These are phyloP conservation scores for Cladobotryum mycophilum DNA, from an alignment of 2,329 filamentous ascomycete genomes.

Conservation along the genomic window DNA sequence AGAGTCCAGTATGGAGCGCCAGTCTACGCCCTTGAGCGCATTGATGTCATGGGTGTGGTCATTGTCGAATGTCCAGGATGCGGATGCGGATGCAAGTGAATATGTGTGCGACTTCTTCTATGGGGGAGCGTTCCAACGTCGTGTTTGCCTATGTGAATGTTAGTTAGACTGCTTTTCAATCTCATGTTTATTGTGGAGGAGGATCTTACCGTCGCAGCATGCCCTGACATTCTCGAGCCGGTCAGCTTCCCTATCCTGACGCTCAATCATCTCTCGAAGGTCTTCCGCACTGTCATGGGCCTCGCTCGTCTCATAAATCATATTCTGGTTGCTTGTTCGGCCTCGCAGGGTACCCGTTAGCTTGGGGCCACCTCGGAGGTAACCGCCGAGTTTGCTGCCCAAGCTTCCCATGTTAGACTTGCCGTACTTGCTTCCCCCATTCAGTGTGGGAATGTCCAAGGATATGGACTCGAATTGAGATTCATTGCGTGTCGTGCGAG, in stretches of 20 bases:
- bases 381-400: constrained; percentile 50
- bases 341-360: constrained; percentile 46
- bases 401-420: constrained; percentile 42
- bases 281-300: constrained; percentile 78
- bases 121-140: constrained; percentile 58
- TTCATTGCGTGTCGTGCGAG: constrained; percentile 60
- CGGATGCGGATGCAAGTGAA: constrained; percentile 27
- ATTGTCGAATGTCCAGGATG: constrained; percentile 26
- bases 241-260: constrained; percentile 69
- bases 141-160: constrained; percentile 56
- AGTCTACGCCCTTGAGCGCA: constrained; percentile 30
- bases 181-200: neutral
- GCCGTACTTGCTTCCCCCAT: constrained; percentile 38
- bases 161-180: constrained; percentile 16
- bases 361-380: constrained; percentile 45
- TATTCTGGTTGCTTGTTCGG: constrained; percentile 39
- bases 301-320: constrained; percentile 54
- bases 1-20: constrained; percentile 5
- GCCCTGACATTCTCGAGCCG: constrained; percentile 90
- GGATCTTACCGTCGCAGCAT: constrained; percentile 83
- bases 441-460: constrained; percentile 51
- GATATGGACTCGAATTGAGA: constrained; percentile 49
- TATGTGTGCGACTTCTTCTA: constrained; percentile 39
- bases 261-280: constrained; percentile 70
- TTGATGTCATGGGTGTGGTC: constrained; percentile 29